phyloP scores from a whole-genome alignment of 2,329 filamentous ascomycete species.

The Cryphonectria japonica region DNA sequence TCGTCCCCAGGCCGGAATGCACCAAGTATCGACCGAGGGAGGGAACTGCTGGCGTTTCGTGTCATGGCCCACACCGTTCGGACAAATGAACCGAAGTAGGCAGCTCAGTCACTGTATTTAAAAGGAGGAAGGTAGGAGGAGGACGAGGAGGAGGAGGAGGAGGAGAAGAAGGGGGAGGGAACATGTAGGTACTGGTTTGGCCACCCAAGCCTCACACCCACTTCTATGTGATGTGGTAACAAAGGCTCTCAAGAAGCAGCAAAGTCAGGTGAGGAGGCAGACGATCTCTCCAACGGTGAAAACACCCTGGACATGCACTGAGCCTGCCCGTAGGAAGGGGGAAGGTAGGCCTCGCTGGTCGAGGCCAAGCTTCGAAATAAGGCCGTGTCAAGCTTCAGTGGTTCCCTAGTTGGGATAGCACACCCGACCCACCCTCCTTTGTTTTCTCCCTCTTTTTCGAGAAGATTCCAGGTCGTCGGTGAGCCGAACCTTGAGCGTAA shows the following conservation, averaged over 20 bases:
- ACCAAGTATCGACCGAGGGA: slow-evolving; percentile 5
- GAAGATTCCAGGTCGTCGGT: neutral
- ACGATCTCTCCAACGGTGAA: slow-evolving; percentile 1
- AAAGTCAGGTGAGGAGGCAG: slow-evolving; percentile 9
- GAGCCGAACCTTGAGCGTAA: neutral
- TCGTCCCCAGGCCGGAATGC: neutral
- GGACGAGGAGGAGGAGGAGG: no score
- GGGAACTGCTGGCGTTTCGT: neutral
- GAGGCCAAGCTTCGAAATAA: neutral
- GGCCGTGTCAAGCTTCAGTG: neutral
- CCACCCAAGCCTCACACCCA: neutral
- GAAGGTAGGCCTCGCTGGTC: neutral
- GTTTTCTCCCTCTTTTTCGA: neutral
- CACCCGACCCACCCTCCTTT: neutral
- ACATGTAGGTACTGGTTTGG: neutral
- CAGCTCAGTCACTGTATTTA: neutral
- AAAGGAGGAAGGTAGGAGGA: neutral
- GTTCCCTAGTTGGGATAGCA: neutral
- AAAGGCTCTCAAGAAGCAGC: neutral
- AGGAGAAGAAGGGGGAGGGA: no score
- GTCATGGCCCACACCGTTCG: slow-evolving; percentile 3
- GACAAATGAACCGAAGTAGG: slow-evolving; percentile 6
- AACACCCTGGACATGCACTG: neutral
- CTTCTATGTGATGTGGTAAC: neutral
- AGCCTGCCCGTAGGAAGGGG: neutral